phyloP scores from a whole-genome alignment of 1,284 basidiomycete species.

The Thelephora terrestris region DNA sequence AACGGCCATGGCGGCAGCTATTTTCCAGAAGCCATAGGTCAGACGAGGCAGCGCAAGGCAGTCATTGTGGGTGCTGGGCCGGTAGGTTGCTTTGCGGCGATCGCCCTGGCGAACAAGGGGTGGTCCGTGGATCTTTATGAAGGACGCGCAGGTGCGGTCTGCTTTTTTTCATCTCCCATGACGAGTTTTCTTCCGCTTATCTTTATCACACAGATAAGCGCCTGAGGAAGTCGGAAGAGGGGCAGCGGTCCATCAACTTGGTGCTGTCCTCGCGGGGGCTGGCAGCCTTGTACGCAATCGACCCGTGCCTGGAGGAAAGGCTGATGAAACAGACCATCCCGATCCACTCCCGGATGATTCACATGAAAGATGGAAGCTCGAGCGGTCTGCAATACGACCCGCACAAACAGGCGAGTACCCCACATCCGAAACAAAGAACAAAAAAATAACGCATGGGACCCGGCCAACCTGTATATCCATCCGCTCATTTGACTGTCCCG shows the following conservation, averaged over 20 bases:
- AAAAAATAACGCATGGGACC: no score
- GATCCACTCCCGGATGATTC: conserved; percentile 95
- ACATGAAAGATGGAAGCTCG: conserved; percentile 58
- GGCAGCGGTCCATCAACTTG: conserved; percentile 90
- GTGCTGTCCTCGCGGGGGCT: conserved; percentile 93
- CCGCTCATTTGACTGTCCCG: conserved; percentile 10
- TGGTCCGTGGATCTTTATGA: conserved; percentile 92
- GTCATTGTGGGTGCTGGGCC: conserved; percentile 83
- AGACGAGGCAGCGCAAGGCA: conserved; percentile 28
- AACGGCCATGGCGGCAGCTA: no score
- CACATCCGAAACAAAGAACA: conserved; percentile 1
- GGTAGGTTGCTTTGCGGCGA: conserved; percentile 87
- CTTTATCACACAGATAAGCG: conserved; percentile 47
- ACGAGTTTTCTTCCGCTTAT: no score
- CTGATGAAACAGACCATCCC: conserved; percentile 81
- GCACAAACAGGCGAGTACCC: conserved; percentile 63
- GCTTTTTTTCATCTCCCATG: conserved; percentile 9
- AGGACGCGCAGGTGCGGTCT: conserved; percentile 68
- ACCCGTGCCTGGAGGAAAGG: conserved; percentile 61
- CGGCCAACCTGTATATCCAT: not conserved
- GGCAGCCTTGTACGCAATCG: conserved; percentile 74
- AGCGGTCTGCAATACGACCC: conserved; percentile 85
- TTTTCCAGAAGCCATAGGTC: not conserved
- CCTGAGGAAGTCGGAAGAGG: conserved; percentile 48
- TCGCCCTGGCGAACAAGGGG: conserved; percentile 79